Conservation (phyloP, 257 asterid species). For the Scutellaria baicalensis region DNA sequence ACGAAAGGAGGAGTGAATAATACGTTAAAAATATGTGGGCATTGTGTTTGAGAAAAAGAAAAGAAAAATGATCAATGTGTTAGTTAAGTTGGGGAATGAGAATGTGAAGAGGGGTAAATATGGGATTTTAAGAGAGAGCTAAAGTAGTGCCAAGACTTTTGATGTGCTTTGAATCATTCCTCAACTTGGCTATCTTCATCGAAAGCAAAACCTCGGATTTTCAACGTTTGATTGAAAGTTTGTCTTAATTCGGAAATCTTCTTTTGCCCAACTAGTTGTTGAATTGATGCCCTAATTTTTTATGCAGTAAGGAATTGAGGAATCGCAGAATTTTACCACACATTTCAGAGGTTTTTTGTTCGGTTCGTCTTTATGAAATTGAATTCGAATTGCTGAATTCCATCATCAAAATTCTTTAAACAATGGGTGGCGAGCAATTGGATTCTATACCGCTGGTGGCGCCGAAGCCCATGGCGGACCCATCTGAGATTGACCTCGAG, state of each 20-base stretch:
- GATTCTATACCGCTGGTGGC: conserved; percentile 71
- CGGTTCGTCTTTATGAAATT: conserved; percentile 1
- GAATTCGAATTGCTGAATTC: conserved; percentile 15
- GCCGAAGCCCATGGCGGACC: conserved; percentile 55
- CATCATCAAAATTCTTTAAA: background rate
- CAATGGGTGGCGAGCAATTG: conserved; percentile 47
- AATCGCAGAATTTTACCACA: background rate
- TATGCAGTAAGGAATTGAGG: background rate
- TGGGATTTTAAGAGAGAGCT: background rate
- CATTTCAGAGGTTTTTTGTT: background rate
- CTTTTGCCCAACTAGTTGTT: background rate
- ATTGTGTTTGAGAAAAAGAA: no score
- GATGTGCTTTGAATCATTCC: conserved; percentile 11
- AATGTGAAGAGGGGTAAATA: background rate
- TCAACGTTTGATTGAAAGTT: conserved; percentile 11
- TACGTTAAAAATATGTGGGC: no score
- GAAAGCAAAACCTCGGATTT: background rate
- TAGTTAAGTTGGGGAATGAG: background rate
- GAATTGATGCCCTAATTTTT: background rate
- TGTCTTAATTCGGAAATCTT: conserved; percentile 12
- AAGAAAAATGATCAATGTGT: no score
- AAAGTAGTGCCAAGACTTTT: conserved; percentile 10
- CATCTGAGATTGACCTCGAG: conserved; percentile 87
- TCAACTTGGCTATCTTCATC: conserved; percentile 10
- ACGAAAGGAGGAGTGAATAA: no score